phyloP scores from a whole-genome alignment of 2,329 filamentous ascomycete genomes.

The Fusarium albosuccineum region DNA sequence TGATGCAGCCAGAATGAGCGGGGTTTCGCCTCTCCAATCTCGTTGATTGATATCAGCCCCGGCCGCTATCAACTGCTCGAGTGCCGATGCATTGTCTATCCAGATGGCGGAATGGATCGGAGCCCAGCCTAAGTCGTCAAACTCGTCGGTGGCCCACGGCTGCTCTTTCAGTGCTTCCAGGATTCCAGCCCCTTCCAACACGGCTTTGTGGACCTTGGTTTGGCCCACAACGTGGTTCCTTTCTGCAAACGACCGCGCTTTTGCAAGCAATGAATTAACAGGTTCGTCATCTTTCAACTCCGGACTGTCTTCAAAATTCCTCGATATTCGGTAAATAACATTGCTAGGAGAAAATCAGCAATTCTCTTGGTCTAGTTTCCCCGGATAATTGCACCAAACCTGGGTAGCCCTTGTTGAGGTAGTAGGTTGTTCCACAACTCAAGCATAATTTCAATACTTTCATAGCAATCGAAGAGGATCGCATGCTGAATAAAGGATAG shows the following conservation, averaged over 20 bases:
- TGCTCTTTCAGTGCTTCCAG: conserved; percentile 4
- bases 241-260: neutral
- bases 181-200: neutral
- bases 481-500: rapidly evolving
- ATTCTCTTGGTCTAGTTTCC: rapidly evolving
- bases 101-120: too few species aligned
- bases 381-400: neutral
- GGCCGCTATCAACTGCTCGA: conserved; percentile 7
- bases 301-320: rapidly evolving
- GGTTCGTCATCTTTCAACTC: neutral
- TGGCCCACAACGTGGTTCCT: rapidly evolving
- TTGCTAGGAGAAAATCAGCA: neutral
- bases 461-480: rapidly evolving
- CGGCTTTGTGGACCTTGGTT: conserved; percentile 5
- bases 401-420: conserved; percentile 13
- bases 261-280: neutral
- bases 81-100: neutral
- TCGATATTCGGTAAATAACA: rapidly evolving
- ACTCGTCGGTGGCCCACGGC: conserved; percentile 14
- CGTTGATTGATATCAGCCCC: conserved; percentile 8
- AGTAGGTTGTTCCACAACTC: conserved; percentile 29
- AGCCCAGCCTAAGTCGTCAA: rapidly evolving
- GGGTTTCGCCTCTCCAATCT: rapidly evolving
- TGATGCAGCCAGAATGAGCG: rapidly evolving
- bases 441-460: neutral